Base-by-base conservation (phyloP, 2,329 filamentous ascomycete species). In the Chrysosporium keratinophilum region DNA sequence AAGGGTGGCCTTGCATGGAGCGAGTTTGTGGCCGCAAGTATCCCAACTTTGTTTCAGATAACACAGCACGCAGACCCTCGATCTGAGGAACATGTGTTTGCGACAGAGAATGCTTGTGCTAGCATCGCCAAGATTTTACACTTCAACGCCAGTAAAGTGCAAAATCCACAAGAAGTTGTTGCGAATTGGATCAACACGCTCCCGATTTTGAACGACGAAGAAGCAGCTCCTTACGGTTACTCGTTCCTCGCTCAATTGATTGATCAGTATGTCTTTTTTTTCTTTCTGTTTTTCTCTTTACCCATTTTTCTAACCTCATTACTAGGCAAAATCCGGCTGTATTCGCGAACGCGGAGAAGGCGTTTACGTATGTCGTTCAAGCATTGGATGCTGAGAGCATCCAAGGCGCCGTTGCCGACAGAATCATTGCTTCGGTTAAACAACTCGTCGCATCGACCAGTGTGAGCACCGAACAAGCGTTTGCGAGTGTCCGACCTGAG, bases 111-210 rank as follows among this genome's bases (percentile, higher is more conserved):
- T 66, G 91, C 91, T 5, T 96, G 88, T 62, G 91, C 93, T 41
- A 89, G 88, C 61, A 93, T 98, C 64, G 93, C 93, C 35, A 98
- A 98, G 78, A 91, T 98, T 51, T 76, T 98, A 59, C 89, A 95
- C 67, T 96, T 84, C 74, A 96, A 95, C 70, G 75, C 82, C 20
- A 77, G 77, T 60, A 87, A 86, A 66, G 83, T 98, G 15, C 76
- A 76, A 52, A 88, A 94, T 63, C 76, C 81, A 48, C 84, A 93
- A 64, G 79, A 85, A 37, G 78, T 96, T 23, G 82, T 88, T 41
- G 74, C 77, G n/a, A 84, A 86, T 66, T 98, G 93, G 93, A 74
- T 98, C 47, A 83, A 88, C 60, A 96, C 91, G 0, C 76, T 98
- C 35, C 93, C 93, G 0, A 85, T 98, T 50, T 83, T 84, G 14